Conservation (phyloP, 345 rosid genomes). For the Luvunga scandens region DNA sequence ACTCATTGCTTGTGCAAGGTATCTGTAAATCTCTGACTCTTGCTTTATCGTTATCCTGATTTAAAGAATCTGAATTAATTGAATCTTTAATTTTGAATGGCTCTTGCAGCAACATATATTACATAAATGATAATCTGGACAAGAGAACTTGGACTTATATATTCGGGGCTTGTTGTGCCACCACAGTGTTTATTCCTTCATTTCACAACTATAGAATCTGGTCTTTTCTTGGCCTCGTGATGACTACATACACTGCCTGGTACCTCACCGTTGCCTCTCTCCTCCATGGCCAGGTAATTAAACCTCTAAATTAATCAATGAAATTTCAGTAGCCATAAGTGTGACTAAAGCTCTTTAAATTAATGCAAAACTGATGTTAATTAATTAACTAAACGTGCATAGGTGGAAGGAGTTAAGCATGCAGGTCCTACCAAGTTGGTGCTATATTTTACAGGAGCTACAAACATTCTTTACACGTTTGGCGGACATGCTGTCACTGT, state of each 20-base stretch:
- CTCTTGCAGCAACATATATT: constrained; percentile 85
- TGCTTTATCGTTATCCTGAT: constrained; percentile 10
- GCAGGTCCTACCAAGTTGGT: constrained; percentile 90
- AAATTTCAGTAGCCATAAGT: background rate
- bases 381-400: background rate
- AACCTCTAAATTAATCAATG: background rate
- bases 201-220: constrained; percentile 98
- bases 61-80: constrained; percentile 3
- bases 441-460: constrained; percentile 96
- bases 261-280: constrained; percentile 90
- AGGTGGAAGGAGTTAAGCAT: constrained; percentile 92
- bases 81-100: background rate
- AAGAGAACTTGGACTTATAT: constrained; percentile 99
- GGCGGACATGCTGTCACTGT: constrained; percentile 99
- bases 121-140: constrained; percentile 97
- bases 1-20: constrained; percentile 99
- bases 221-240: constrained; percentile 95
- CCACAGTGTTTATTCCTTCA: constrained; percentile 96
- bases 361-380: background rate
- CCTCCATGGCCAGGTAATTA: constrained; percentile 87
- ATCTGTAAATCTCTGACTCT: constrained; percentile 5
- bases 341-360: background rate
- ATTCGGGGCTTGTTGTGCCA: constrained; percentile 98
- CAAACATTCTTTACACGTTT: constrained; percentile 99
- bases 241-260: constrained; percentile 99